Base-by-base conservation (phyloP, 2,329 filamentous ascomycete genomes). In the Arachnomyces sp. region DNA sequence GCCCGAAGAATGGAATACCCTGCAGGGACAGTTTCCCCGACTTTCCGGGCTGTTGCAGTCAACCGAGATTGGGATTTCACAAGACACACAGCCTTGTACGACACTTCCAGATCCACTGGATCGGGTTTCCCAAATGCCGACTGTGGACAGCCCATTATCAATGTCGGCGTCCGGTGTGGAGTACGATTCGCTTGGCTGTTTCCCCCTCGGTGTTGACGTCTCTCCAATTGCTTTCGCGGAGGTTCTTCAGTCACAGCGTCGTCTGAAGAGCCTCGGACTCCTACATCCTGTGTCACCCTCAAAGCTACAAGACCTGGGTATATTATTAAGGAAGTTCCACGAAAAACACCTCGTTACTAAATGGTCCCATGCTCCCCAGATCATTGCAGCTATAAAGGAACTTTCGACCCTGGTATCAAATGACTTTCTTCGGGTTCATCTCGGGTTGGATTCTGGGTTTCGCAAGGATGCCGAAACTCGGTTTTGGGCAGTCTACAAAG, bases 181-280 rank as follows among this genome's bases (percentile, higher is more conserved):
- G 9, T 66, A 62, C 40, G 61, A 58, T 28, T 46, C 54, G 11
- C 52, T 70, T 21, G 69, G 69, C 13, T 72, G 69, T 42, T 72
- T 71, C 40, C 69, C 69, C 15, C 48, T 73, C 1, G 68, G 70
- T 2, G 60, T 67, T 3, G 61, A 70, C 28, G 55, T 61, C 4
- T 55, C 64, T 1, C 44, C 55, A 9, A 52, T 62, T 25, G 61
- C 65, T 4, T 73, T 72, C 40, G 56, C 62, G 2, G 65, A 69
- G 31, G 55, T 73, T 16, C 55, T 70, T 25, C 55, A 64, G 32
- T 65, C 66, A 3, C 70, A 73, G 45, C 53, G 57, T 41, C 62
- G 62, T 11, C 54, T 72, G 1, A 63, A 61, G 42, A 53, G 59
- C 6, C 56, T 71, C 1, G 56, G 57, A 1, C 52, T 72, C 25